Evolutionary conservation across 2,329 filamentous ascomycete species (phyloP), one percentile per base, ranked within the genome.

Genomic region (Fragosphaeria purpurea): DNA sequence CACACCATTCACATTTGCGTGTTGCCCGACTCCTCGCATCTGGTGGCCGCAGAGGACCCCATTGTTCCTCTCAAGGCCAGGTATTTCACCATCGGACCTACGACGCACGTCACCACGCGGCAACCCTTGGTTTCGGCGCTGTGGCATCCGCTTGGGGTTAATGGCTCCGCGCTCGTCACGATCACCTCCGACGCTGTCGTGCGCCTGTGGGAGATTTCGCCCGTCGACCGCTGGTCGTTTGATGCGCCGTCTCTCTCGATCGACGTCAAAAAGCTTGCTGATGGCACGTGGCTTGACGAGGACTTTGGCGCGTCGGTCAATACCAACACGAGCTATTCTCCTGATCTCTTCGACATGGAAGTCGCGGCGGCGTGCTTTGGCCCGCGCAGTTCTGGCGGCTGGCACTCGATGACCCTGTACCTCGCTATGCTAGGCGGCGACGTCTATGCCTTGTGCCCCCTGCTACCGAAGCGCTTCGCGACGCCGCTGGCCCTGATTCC

Each of bases 331-430:
- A 84, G 82, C 8, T 97, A 95, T 60, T 95, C 89, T 1, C 86
- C 89, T 0, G 90, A 97, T 63, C 80, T 80, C 2, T 83, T 94
- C 53, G 90, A 97, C 63, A 95, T 98, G 84, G 87, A 96, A 62
- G 88, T 95, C 30, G 88, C 89, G 4, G 84, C 90, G 2, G 89
- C 90, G 47, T 87, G 83, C 63, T 98, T 98, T 69, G 73, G 76
- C 38, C 71, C 71, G 10, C 74, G 75, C 56, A 74, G 73, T 38
- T 78, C 79, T 6, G 91, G 89, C 11, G 89, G 89, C 49, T 98
- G 93, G 93, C 86, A 89, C 7, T 82, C 90, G 8, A 96, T 96
- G 86, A 97, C 93, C 0, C 74, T 98, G 9, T 98, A 91, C 88
- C 72, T 97, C 47, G 89, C 90, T n/a, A 98, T 96, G 86, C 81